phyloP scores from a whole-genome alignment of 78 protist genomes.

The Dictyostelium intermedium region DNA sequence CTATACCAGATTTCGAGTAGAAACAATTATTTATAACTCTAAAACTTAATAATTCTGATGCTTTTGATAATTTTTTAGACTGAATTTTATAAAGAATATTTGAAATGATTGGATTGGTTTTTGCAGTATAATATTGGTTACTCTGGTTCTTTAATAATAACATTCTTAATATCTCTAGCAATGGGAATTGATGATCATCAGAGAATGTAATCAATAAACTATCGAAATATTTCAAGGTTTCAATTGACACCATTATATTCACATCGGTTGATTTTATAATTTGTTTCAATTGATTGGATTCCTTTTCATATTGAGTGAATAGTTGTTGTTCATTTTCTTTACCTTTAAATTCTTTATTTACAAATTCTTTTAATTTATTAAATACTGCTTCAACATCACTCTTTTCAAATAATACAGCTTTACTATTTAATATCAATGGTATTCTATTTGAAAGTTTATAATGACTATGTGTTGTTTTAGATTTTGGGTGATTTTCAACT shows the following conservation, averaged over 20 bases:
- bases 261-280: neutral
- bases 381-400: conserved; percentile 54
- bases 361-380: conserved; percentile 2
- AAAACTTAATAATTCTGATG: conserved; percentile 17
- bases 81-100: neutral
- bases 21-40: conserved; percentile 59
- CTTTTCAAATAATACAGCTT: conserved; percentile 29
- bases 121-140: conserved; percentile 8
- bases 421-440: conserved; percentile 11
- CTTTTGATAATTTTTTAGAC: neutral
- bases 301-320: neutral
- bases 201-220: neutral
- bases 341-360: neutral
- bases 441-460: neutral
- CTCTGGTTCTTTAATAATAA: conserved; percentile 1
- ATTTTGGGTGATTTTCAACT: conserved; percentile 38
- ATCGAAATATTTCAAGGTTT: neutral
- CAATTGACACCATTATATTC: neutral
- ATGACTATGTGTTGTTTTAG: neutral
- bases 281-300: neutral
- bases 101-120: neutral
- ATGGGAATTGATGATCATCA: conserved; percentile 23
- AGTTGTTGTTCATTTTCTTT: neutral
- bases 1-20: neutral
- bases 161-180: conserved; percentile 28